phyloP scores from a whole-genome alignment of 768 basidiomycete species.

The Collybia sordida region DNA sequence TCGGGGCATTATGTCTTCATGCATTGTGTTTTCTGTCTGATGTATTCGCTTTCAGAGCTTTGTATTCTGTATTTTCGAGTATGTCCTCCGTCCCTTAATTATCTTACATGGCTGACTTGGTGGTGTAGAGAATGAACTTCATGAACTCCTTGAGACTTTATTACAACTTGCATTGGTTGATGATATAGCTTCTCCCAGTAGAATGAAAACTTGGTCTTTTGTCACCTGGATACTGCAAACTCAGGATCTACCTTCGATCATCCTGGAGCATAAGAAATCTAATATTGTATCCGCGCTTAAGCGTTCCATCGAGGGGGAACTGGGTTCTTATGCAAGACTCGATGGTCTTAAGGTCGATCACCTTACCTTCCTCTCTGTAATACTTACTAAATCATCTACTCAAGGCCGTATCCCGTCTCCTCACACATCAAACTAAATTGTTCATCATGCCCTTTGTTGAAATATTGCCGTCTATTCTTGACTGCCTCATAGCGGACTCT shows the following conservation, averaged over 20 bases:
- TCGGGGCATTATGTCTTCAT: slow-evolving; percentile 48
- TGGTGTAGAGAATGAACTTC: slow-evolving; percentile 41
- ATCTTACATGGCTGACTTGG: neutral
- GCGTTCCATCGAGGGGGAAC: slow-evolving; percentile 30
- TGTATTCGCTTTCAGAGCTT: slow-evolving; percentile 45
- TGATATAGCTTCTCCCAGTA: slow-evolving; percentile 34
- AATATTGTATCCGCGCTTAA: slow-evolving; percentile 35
- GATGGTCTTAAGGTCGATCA: slow-evolving; percentile 32
- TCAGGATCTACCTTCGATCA: slow-evolving; percentile 43
- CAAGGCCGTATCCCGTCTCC: slow-evolving; percentile 34
- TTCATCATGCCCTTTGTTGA: slow-evolving; percentile 50
- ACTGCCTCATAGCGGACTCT: slow-evolving; percentile 26
- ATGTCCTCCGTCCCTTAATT: slow-evolving; percentile 17
- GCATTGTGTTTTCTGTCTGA: slow-evolving; percentile 52
- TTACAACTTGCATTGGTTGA: slow-evolving; percentile 38
- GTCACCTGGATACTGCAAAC: slow-evolving; percentile 49
- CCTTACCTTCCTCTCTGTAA: neutral
- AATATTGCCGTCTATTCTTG: slow-evolving; percentile 42
- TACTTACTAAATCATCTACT: neutral
- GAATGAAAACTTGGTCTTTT: slow-evolving; percentile 42
- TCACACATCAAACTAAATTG: slow-evolving; percentile 39
- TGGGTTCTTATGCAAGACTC: slow-evolving; percentile 29
- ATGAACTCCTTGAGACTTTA: slow-evolving; percentile 42
- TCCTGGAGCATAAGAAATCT: slow-evolving; percentile 30
- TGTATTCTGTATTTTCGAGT: slow-evolving; percentile 53